Conservation (phyloP, 352 stramenopile species). For the Phytophthora vignae region DNA sequence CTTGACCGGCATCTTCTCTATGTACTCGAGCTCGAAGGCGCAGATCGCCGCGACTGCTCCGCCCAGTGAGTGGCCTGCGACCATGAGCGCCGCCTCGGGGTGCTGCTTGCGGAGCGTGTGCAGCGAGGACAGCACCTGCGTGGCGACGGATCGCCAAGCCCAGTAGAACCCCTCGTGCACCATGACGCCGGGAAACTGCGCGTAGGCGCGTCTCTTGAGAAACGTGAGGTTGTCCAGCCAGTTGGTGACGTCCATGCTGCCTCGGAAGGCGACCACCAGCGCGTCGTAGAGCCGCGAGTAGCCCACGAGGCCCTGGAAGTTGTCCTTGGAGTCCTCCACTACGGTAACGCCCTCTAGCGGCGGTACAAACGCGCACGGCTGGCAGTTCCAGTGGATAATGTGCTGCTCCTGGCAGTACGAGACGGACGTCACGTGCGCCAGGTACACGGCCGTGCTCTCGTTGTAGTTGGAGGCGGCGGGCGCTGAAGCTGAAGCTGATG, state of each 20-base stretch:
- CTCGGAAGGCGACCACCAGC: slow-evolving; percentile 80
- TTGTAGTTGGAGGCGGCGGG: slow-evolving; percentile 55
- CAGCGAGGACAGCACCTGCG: slow-evolving; percentile 55
- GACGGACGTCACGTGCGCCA: slow-evolving; percentile 80
- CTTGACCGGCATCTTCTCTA: slow-evolving; percentile 63
- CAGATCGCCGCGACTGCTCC: slow-evolving; percentile 77
- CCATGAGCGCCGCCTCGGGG: slow-evolving; percentile 56
- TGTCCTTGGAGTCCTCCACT: slow-evolving; percentile 75
- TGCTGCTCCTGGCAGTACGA: slow-evolving; percentile 76
- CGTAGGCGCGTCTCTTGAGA: slow-evolving; percentile 75
- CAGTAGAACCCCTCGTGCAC: slow-evolving; percentile 88
- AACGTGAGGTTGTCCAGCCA: slow-evolving; percentile 91
- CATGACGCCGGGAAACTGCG: slow-evolving; percentile 58
- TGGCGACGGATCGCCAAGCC: slow-evolving; percentile 72
- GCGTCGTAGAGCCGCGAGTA: slow-evolving; percentile 64
- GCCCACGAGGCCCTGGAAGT: slow-evolving; percentile 83
- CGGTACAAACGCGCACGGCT: slow-evolving; percentile 68
- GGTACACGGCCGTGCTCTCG: slow-evolving; percentile 69
- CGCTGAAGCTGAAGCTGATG: not conserved
- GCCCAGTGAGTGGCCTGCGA: slow-evolving; percentile 82
- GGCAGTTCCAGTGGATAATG: slow-evolving; percentile 81
- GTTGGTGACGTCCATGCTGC: slow-evolving; percentile 85
- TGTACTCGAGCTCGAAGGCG: slow-evolving; percentile 73
- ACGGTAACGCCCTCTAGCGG: slow-evolving; percentile 57
- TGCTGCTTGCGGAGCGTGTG: slow-evolving; percentile 42